Base-by-base conservation (phyloP, 2,329 filamentous ascomycete species). In the Exophiala mesophila region DNA sequence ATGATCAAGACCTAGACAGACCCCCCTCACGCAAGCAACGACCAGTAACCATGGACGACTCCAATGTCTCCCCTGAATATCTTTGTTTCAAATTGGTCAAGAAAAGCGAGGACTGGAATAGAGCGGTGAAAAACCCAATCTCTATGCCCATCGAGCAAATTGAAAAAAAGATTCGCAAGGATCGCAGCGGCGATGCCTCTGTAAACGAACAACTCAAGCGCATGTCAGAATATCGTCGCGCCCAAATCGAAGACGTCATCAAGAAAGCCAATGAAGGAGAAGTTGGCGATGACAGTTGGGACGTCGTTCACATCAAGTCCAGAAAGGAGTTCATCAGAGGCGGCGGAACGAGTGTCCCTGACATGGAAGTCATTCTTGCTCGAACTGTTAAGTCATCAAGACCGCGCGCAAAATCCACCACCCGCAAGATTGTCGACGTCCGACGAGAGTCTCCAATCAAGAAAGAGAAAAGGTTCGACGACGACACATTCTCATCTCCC, bases 331-430 rank as follows among this genome's bases (percentile, higher is more conserved):
- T 39, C n/a, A 50, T 28, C 9, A 41, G 39, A 12, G 34, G 24
- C 12, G 34, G 36, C 4, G 47, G 23, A 16, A 30, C 47, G 31
- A 40, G 44, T 31, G 47, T 52, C 2, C 46, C 46, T 3, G 46
- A 47, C 12, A 52, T 52, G 50, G 50, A 52, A 17, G 32, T 52
- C n/a, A 49, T 52, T 15, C 41, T 52, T 8, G 44, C 38, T n/a
- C 31, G 46, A 19, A 46, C 28, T 6, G 43, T 19, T 28, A 41
- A 30, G 19, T 39, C 29, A 24, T 5, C 39, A 2, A 40, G 21
- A 26, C 28, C 43, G 18, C 23, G 44, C 35, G 16, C 33, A 15
- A 50, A 45, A 28, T 39, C 47, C 20, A 35, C 31, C 29, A 38
- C 23, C 20, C 6, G 7, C 12, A 44, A 43, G 23, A 30, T 37